Evolutionary conservation across 176 grass and related monocot species (phyloP).

Genomic region (Sorghum bicolor): DNA sequence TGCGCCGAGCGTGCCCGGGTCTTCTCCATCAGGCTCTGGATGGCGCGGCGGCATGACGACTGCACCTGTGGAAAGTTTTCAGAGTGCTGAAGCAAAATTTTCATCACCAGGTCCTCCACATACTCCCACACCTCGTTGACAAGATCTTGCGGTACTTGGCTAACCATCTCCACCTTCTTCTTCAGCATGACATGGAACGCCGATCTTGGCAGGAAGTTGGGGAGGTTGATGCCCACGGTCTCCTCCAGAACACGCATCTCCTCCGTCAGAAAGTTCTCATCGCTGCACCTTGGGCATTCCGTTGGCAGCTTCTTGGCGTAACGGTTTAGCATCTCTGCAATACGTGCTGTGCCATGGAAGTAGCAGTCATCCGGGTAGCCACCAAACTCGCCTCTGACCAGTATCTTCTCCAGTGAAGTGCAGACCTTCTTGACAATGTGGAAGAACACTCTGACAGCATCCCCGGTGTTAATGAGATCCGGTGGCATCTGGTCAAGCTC

Average conservation of each 20-base stretch:
- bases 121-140: constrained; percentile 15
- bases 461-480: neutral
- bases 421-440: constrained; percentile 23
- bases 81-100: neutral
- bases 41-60: neutral
- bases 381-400: constrained; percentile 35
- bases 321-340: constrained; percentile 13
- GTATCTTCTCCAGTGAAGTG: constrained; percentile 34
- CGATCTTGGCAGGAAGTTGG: constrained; percentile 36
- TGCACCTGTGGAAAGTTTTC: constrained; percentile 42
- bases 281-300: neutral
- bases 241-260: constrained; percentile 42
- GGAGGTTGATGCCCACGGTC: constrained; percentile 33
- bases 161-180: neutral
- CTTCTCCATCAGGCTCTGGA: constrained; percentile 35
- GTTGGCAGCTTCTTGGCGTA: constrained; percentile 11
- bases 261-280: constrained; percentile 37
- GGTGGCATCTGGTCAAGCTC: constrained; percentile 46
- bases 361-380: constrained; percentile 26
- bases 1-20: neutral
- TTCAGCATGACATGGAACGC: constrained; percentile 28
- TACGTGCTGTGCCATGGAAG: constrained; percentile 32
- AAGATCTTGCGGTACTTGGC: constrained; percentile 22
- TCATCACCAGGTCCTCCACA: neutral
- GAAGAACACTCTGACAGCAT: neutral